A percentile compares a stretch with the other conserved stretches of the same genome.
Conservation (phyloP, 306 rosid species). For the Cucumis cinereus region DNA sequence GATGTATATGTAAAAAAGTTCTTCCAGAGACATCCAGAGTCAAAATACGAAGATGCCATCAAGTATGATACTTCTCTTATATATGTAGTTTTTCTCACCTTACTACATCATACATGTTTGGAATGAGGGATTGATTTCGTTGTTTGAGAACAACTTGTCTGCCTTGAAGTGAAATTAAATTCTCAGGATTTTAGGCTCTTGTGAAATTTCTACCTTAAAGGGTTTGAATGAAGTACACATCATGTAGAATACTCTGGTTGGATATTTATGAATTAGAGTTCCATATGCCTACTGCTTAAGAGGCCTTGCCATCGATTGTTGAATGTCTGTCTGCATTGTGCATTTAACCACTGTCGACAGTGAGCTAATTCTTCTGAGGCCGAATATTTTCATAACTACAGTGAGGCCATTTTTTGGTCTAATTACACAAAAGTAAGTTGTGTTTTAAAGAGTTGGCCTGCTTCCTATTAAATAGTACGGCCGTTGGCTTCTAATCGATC, state of each 20-base stretch:
- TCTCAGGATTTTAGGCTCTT: background rate
- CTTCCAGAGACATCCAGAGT: constrained; percentile 62
- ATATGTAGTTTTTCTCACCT: background rate
- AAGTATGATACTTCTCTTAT: constrained; percentile 32
- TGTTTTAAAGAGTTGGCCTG: background rate
- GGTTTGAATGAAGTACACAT: background rate
- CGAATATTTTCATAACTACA: background rate
- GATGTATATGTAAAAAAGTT: constrained; percentile 61
- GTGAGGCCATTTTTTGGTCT: background rate
- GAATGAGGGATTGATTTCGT: background rate
- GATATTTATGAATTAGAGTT: background rate
- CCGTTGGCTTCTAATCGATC: background rate
- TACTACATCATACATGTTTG: background rate
- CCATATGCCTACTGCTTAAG: background rate
- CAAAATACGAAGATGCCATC: constrained; percentile 55
- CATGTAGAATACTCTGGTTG: background rate
- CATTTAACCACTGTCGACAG: background rate
- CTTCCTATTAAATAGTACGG: background rate
- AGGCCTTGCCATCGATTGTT: background rate
- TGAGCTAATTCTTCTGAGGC: background rate
- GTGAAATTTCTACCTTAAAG: background rate
- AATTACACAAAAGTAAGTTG: background rate
- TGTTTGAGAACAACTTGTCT: background rate
- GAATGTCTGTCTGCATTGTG: background rate
- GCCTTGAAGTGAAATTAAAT: background rate